Evolutionary conservation across 768 basidiomycete genomes (phyloP).

Genomic region (Omphalotus guepiniiformis): DNA sequence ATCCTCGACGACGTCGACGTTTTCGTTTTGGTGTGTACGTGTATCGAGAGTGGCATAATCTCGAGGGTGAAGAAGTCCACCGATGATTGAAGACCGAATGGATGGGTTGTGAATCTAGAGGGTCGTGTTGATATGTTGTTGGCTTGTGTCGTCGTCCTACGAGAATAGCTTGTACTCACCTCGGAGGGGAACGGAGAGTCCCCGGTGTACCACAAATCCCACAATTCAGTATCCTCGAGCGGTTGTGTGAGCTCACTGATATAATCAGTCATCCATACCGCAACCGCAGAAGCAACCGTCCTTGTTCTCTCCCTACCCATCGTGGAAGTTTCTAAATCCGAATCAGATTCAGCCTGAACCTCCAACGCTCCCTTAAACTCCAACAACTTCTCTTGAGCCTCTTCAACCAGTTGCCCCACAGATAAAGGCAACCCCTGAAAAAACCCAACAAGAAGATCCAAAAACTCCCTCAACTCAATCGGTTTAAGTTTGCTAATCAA

Average conservation of each 20-base stretch:
- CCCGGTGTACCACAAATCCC: constrained; percentile 76
- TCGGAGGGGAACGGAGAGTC: constrained; percentile 61
- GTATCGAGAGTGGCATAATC: constrained; percentile 30
- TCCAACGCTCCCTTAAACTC: neutral
- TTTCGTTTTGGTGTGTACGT: neutral
- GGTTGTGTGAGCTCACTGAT: constrained; percentile 44
- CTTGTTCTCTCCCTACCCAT: constrained; percentile 9
- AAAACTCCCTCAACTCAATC: neutral
- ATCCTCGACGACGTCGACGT: constrained; percentile 4
- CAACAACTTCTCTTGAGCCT: neutral
- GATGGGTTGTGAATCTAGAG: constrained; percentile 67
- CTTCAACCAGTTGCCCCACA: neutral
- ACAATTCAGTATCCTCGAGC: constrained; percentile 50
- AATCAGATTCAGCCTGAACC: neutral
- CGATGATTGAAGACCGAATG: constrained; percentile 52
- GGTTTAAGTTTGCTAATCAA: constrained; percentile 2
- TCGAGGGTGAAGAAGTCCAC: constrained; percentile 58
- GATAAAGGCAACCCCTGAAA: neutral
- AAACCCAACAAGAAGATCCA: neutral
- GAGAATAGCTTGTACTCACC: constrained; percentile 32
- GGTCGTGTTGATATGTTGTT: neutral
- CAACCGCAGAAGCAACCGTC: constrained; percentile 27
- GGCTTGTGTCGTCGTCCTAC: neutral
- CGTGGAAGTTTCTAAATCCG: neutral
- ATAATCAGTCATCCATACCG: constrained; percentile 48